Base-by-base conservation (phyloP, 495 filamentous ascomycete species). In the Pyronema omphalodes region DNA sequence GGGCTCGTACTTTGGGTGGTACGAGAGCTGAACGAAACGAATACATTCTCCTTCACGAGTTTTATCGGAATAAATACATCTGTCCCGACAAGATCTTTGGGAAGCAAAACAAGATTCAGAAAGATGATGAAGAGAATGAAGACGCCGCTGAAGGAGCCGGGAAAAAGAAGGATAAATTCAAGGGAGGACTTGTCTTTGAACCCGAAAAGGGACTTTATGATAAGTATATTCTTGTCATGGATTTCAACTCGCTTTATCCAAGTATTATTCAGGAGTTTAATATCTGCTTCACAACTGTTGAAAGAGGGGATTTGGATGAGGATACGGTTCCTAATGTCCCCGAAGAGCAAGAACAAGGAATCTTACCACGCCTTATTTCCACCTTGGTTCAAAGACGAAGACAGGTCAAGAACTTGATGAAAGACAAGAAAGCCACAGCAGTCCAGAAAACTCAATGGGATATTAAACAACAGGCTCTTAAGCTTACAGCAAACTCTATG, bases 221-320 rank as follows among this genome's bases (percentile, higher is more conserved):
- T 72, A 88, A 85, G 67, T 93, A 89, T 62, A 80, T 98, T 33
- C 76, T 98, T 17, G 91, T 98, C 66, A 98, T 98, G 91, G 91
- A 98, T 71, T 98, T 96, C 72, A 98, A 98, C 76, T 94, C 87
- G 67, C 72, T 98, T 60, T 98, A 98, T 62, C 91, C 91, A 11
- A 94, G 88, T 67, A 95, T 98, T 60, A 98, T 98, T 59, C 93
- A 96, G 66, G 93, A 98, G 73, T 96, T 78, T 71, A 98, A 98
- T 66, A 98, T 98, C 62, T 98, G 91, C 71, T 98, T 98, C 68
- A 98, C 91, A 3, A 98, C 91, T 0, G 87, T 96, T 4, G 86
- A 96, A 57, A 73, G 84, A 52, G 71, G 70, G 23, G 77, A 74
- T 60, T 73, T 73, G 64, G 84, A 88, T 58, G 85, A 91, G 43